Base-by-base conservation (phyloP, 768 basidiomycete genomes). In the Boletellus ananiceps region DNA sequence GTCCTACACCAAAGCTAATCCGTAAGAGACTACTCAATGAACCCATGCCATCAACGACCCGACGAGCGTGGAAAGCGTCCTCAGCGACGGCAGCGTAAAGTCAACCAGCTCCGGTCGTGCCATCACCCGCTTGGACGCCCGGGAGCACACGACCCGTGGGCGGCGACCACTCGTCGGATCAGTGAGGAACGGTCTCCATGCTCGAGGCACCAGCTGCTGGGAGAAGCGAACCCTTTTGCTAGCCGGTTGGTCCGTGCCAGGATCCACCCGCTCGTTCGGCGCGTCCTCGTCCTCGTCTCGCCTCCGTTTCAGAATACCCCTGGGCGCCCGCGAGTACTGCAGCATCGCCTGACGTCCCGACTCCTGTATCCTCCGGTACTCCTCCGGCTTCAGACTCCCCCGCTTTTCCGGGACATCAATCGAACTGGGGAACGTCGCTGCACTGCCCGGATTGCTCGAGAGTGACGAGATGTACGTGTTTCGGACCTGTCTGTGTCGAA, bases 11-110 rank as follows among this genome's bases (percentile, higher is more conserved):
- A 19, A 19, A 19, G 19, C 19, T 19, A 19, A 19, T 19, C 19
- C 19, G 3, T 19, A 19, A 19, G 19, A 19, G 19, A 19, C 19
- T 3, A 19, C 19, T 19, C 19, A 19, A 3, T 19, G 19, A 19
- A 63, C 49, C 65, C 66, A 68, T 3, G 64, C 59, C 55, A 67
- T 62, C 45, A 69, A 16, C 3, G 63, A 62, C 18, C 64, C 66
- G 36, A 67, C 61, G 4, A 69, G 62, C 31, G 55, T 52, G 7
- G 68, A 68, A n/a, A 68, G 40, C 34, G 60, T 69, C 18, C 63
- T 58, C 15, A 68, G 46, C 15, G 68, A 68, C 9, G 66, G 66
- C 6, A 68, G 55, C 0, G 62, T 65, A n/a, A 68, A 66, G 37
- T 67, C 51, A 8, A 69, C 49, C 48, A 54, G 45, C 45, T 67